Base-by-base conservation (phyloP, 2,329 filamentous ascomycete genomes). In the Dothiorella sarmentorum region DNA sequence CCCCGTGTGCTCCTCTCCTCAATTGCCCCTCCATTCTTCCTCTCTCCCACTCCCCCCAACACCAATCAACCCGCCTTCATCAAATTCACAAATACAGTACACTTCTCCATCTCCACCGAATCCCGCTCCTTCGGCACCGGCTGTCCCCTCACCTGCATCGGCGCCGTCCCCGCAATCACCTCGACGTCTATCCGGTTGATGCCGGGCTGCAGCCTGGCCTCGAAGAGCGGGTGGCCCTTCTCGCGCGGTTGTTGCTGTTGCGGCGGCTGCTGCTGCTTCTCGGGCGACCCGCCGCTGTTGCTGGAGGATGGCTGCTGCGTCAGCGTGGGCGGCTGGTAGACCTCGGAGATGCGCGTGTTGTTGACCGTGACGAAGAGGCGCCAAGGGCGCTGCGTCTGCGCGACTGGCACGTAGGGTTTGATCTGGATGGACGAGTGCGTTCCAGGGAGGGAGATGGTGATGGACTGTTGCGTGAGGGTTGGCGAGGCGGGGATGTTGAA, bases 131-230 rank as follows among this genome's bases (percentile, higher is more conserved):
- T 68, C 6, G 60, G 61, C 24, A 45, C 69, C 66, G 7, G 61
- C 31, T 43, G 64, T 60, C 40, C 61, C 55, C 27, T 31, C 10
- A 49, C 44, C 59, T 63, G 66, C 49, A 40, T 29, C 79, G 83
- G 1, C 82, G 84, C 62, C 42, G 90, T 80, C 6, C 86, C 86
- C 1, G 88, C 89, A 63, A 91, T 84, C 60, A 93, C 79, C 66
- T 93, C 88, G 7, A 95, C 80, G 65, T 91, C 88, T 52, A 96
- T 82, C 44, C 86, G 82, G 65, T 94, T 96, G 52, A 91, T 81
- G 6, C 90, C 91, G 1, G 83, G 81, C 24, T 83, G 80, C 26
- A 96, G 76, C 53, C 83, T 83, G 7, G 86, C 82, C 65, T 96
- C 91, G 65, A 91, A 96, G 0, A 88, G 76, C n/a, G 87, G 85